These are phyloP conservation scores for Zygotorulaspora florentina DNA, from an alignment of 805 yeast genomes.

Conservation along the genomic window DNA sequence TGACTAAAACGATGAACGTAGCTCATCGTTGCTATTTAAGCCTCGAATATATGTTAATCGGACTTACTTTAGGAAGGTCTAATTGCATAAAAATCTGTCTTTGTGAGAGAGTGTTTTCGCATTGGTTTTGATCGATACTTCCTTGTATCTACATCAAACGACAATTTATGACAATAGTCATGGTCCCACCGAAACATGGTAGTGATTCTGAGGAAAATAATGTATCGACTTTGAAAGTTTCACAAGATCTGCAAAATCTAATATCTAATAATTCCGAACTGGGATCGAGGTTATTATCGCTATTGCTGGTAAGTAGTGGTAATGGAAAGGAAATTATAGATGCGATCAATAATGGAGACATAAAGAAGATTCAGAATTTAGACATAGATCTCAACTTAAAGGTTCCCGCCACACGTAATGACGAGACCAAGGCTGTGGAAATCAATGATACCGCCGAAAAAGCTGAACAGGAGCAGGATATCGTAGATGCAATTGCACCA, in stretches of 20 bases:
- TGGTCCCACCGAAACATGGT: neutral
- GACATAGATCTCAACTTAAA: conserved; percentile 10
- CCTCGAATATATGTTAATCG: no score
- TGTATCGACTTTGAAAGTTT: conserved; percentile 4
- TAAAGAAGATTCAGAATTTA: conserved; percentile 7
- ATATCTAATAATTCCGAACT: conserved; percentile 29
- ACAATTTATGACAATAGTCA: neutral
- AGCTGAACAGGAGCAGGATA: neutral
- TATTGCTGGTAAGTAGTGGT: conserved; percentile 30
- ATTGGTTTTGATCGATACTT: no score
- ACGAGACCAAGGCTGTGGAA: neutral
- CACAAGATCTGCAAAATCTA: conserved; percentile 20
- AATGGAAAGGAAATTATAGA: conserved; percentile 30
- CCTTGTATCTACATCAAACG: neutral
- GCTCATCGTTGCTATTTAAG: no score
- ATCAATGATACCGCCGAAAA: neutral
- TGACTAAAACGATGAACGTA: no score
- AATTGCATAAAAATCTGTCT: no score
- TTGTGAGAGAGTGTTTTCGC: no score
- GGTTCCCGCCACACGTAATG: neutral
- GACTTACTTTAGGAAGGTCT: no score
- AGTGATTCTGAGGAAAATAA: neutral
- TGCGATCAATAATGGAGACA: conserved; percentile 25
- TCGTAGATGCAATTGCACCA: neutral
- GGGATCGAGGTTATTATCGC: conserved; percentile 30